Evolutionary conservation across 148 eudicot species (phyloP).

Genomic region (Silene latifolia): DNA sequence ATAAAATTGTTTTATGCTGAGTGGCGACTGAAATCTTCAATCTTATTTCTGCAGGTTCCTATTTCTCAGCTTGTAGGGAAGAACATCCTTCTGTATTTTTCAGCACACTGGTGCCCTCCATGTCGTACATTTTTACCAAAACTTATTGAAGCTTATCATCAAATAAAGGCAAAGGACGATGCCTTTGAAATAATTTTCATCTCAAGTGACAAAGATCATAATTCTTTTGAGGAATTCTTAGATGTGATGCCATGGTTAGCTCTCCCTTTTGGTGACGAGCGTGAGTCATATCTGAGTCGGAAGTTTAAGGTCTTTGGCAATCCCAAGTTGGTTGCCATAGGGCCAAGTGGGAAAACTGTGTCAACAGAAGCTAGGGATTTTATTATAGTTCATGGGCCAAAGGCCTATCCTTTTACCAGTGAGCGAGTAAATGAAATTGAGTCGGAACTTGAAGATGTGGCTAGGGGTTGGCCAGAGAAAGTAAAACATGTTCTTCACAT

Average conservation of each 20-base stretch:
- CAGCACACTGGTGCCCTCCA: conserved; percentile 82
- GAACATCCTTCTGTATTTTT: conserved; percentile 56
- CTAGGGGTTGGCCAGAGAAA: conserved; percentile 57
- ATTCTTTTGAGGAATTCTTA: conserved; percentile 52
- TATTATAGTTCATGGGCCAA: conserved; percentile 46
- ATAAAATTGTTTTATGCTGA: too few species aligned
- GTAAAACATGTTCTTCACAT: conserved; percentile 39
- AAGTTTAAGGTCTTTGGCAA: conserved; percentile 54
- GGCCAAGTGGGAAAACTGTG: conserved; percentile 48
- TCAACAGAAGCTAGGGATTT: conserved; percentile 51
- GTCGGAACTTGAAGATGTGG: conserved; percentile 41
- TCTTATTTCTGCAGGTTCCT: conserved; percentile 36
- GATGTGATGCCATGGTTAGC: conserved; percentile 72
- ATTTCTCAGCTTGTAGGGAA: conserved; percentile 66
- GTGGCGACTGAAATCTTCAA: background rate
- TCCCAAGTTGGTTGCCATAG: conserved; percentile 54
- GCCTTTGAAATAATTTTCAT: conserved; percentile 62
- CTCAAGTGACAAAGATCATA: conserved; percentile 58
- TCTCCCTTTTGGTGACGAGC: conserved; percentile 53
- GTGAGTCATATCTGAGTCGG: conserved; percentile 37
- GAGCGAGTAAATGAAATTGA: conserved; percentile 55
- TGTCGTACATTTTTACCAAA: conserved; percentile 69
- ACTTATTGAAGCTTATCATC: conserved; percentile 46
- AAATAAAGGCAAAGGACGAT: conserved; percentile 43
- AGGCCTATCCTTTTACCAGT: conserved; percentile 62